Conservation (phyloP, 257 asterid genomes). For the Nicotiana obtusifolia region DNA sequence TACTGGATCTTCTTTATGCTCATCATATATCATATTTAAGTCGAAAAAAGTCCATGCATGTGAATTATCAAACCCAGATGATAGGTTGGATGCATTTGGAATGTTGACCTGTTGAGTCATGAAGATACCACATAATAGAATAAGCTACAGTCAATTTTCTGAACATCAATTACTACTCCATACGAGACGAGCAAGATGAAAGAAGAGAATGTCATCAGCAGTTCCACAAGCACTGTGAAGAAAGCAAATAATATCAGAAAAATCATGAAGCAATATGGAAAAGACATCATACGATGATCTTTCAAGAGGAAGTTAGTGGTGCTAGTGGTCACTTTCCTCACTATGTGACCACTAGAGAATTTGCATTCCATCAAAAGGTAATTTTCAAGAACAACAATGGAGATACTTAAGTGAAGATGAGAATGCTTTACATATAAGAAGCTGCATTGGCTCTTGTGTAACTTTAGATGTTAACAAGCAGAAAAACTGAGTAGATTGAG, state of each 20-base stretch:
- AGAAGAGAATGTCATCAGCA: not conserved
- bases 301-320: not conserved
- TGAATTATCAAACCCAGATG: constrained; percentile 37
- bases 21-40: constrained; percentile 35
- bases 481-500: not conserved
- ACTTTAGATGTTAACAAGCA: not conserved
- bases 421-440: not conserved
- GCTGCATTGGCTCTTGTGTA: not conserved
- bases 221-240: not conserved
- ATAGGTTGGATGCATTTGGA: constrained; percentile 46
- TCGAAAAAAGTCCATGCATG: constrained; percentile 56
- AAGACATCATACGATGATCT: not conserved
- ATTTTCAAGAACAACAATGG: not conserved
- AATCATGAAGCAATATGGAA: not conserved
- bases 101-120: constrained; percentile 35
- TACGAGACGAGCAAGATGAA: not conserved
- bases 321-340: not conserved
- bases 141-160: not conserved
- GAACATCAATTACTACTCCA: not conserved
- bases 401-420: not conserved
- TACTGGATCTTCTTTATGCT: constrained; percentile 30
- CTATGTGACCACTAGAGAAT: not conserved
- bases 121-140: not conserved
- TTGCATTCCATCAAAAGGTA: not conserved
- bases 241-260: not conserved